phyloP scores from a whole-genome alignment of 2,329 filamentous ascomycete genomes.

The Aspergillus neotritici region DNA sequence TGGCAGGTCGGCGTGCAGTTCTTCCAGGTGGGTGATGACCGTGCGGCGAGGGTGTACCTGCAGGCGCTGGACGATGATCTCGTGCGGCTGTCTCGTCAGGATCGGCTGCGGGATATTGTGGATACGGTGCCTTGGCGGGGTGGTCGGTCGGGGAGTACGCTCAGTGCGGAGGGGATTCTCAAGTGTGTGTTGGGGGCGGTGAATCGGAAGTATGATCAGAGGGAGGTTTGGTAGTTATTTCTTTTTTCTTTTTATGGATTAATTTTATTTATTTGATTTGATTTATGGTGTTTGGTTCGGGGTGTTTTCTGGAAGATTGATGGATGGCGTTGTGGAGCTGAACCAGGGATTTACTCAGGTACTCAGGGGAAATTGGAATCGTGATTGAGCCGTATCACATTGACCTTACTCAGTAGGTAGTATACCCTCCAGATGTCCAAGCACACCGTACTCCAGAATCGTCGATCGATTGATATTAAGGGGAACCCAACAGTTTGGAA shows the following conservation, averaged over 20 bases:
- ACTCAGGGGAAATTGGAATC: too few species aligned
- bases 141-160: conserved; percentile 35
- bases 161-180: conserved; percentile 67
- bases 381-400: too few species aligned
- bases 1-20: conserved; percentile 92
- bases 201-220: conserved; percentile 58
- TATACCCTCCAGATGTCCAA: too few species aligned
- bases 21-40: conserved; percentile 82
- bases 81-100: conserved; percentile 43
- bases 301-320: too few species aligned
- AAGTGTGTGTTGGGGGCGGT: conserved; percentile 80
- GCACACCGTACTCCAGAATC: too few species aligned
- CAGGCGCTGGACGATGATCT: conserved; percentile 70
- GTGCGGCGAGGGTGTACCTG: conserved; percentile 59
- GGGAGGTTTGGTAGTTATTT: conserved; percentile 12
- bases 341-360: too few species aligned
- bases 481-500: too few species aligned
- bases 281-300: background rate
- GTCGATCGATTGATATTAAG: too few species aligned
- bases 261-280: conserved; percentile 6
- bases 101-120: conserved; percentile 70
- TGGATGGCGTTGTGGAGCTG: too few species aligned
- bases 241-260: conserved; percentile 1
- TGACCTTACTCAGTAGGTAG: too few species aligned
- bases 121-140: conserved; percentile 74